These are phyloP conservation scores for Athelia sp. DNA, from an alignment of 1,284 basidiomycete genomes.

Conservation along the genomic window DNA sequence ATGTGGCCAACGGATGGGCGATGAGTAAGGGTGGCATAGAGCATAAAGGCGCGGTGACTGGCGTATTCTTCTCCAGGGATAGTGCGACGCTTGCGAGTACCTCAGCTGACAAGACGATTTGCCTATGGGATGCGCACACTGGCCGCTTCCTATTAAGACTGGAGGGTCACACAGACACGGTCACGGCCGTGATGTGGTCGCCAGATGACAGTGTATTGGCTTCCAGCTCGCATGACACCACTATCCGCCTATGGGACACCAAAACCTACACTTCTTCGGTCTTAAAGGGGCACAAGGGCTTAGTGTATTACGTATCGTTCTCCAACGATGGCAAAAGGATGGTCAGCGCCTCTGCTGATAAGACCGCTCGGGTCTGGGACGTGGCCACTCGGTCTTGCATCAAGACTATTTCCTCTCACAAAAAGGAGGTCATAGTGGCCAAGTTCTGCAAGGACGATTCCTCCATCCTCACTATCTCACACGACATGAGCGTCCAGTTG, in stretches of 20 bases:
- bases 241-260: conserved; percentile 5
- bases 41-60: background rate
- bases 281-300: conserved; percentile 7
- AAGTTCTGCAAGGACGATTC: background rate
- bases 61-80: conserved; percentile 1
- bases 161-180: background rate
- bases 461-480: conserved; percentile 14
- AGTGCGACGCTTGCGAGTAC: conserved; percentile 9
- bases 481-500: conserved; percentile 11
- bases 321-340: conserved; percentile 12
- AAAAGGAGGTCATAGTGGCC: conserved; percentile 7
- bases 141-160: conserved; percentile 4
- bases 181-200: conserved; percentile 1
- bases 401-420: conserved; percentile 11
- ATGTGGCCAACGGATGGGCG: conserved; percentile 13
- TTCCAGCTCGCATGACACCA: conserved; percentile 4
- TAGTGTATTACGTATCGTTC: conserved; percentile 14
- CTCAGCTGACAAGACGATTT: conserved; percentile 15
- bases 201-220: conserved; percentile 3
- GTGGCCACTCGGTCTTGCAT: conserved; percentile 16
- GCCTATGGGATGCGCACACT: conserved; percentile 9
- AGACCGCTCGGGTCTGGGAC: conserved; percentile 19
- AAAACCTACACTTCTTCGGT: background rate
- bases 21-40: conserved; percentile 6
- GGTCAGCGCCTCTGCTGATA: conserved; percentile 17